phyloP scores from a whole-genome alignment of 2,329 filamentous ascomycete genomes.

The Cordyceps javanica region DNA sequence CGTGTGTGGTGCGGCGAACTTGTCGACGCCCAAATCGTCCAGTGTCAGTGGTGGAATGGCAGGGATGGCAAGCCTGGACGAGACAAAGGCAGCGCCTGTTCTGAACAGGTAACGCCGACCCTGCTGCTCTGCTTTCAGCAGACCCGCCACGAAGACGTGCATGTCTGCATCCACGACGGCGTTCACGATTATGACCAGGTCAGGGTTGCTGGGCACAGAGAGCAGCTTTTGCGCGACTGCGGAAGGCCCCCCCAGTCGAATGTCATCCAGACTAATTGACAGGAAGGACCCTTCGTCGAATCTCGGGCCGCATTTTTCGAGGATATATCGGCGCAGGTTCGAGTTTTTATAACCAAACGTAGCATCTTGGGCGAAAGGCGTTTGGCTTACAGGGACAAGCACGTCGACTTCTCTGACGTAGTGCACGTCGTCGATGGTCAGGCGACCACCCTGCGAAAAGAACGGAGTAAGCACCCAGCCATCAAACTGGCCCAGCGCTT shows the following conservation, averaged over 20 bases:
- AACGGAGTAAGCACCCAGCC: slow-evolving; percentile 50
- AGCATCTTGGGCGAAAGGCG: slow-evolving; percentile 50
- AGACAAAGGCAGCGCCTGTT: slow-evolving; percentile 35
- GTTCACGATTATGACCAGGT: slow-evolving; percentile 45
- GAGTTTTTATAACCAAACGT: slow-evolving; percentile 51
- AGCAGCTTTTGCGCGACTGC: slow-evolving; percentile 22
- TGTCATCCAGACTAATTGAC: slow-evolving; percentile 26
- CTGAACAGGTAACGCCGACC: slow-evolving; percentile 32
- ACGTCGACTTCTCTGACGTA: slow-evolving; percentile 47
- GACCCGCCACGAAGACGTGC: slow-evolving; percentile 46
- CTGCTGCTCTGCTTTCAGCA: slow-evolving; percentile 30
- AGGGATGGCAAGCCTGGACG: slow-evolving; percentile 43
- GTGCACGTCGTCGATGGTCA: slow-evolving; percentile 49
- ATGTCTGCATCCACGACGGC: slow-evolving; percentile 48
- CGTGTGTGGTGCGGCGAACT: slow-evolving; percentile 19
- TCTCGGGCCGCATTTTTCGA: slow-evolving; percentile 40
- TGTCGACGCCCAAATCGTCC: slow-evolving; percentile 30
- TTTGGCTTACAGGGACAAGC: slow-evolving; percentile 37
- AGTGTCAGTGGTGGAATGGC: slow-evolving; percentile 43
- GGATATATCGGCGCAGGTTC: slow-evolving; percentile 40
- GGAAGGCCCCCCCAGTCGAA: slow-evolving; percentile 22
- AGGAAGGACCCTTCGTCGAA: slow-evolving; percentile 22
- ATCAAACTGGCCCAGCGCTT: slow-evolving; percentile 41
- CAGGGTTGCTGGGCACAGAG: slow-evolving; percentile 27
- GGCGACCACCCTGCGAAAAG: slow-evolving; percentile 50